Conservation (phyloP, 495 filamentous ascomycete genomes). For the Hyaloscypha bicolor region DNA sequence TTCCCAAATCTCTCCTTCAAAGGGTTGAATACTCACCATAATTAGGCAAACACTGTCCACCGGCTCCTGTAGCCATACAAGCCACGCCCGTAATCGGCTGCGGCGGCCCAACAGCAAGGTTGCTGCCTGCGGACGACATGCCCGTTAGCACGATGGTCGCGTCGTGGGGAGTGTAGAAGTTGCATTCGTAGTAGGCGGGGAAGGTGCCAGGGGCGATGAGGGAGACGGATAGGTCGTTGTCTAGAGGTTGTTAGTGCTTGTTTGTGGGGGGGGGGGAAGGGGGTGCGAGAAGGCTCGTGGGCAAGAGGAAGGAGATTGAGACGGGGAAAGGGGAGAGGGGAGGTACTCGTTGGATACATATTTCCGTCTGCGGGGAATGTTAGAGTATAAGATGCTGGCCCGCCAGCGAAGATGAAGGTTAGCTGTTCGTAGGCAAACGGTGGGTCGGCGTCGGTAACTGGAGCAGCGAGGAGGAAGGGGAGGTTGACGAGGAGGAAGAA, state of each 20-base stretch:
- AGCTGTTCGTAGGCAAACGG: conserved; percentile 17
- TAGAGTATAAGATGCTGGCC: conserved; percentile 15
- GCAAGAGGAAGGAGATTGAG: neutral
- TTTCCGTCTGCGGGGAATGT: conserved; percentile 23
- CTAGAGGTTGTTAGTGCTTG: conserved; percentile 3
- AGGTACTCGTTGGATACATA: conserved; percentile 12
- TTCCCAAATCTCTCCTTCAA: neutral
- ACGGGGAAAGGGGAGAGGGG: neutral
- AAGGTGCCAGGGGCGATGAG: conserved; percentile 13
- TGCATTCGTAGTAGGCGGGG: conserved; percentile 15
- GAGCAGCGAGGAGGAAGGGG: neutral
- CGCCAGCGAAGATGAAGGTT: conserved; percentile 22
- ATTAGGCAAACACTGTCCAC: conserved; percentile 21
- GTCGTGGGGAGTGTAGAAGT: conserved; percentile 17
- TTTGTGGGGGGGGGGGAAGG: neutral
- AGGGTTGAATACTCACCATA: conserved; percentile 15
- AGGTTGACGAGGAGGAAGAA: neutral
- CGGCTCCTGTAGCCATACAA: conserved; percentile 16
- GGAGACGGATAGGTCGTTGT: conserved; percentile 5
- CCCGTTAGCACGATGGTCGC: neutral
- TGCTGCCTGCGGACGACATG: neutral
- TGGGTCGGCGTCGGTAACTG: neutral
- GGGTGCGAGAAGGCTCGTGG: neutral
- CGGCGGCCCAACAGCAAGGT: conserved; percentile 21
- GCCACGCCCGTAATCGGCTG: conserved; percentile 15